Base-by-base conservation (phyloP, 2,329 filamentous ascomycete genomes). In the Laburnicola sp. region DNA sequence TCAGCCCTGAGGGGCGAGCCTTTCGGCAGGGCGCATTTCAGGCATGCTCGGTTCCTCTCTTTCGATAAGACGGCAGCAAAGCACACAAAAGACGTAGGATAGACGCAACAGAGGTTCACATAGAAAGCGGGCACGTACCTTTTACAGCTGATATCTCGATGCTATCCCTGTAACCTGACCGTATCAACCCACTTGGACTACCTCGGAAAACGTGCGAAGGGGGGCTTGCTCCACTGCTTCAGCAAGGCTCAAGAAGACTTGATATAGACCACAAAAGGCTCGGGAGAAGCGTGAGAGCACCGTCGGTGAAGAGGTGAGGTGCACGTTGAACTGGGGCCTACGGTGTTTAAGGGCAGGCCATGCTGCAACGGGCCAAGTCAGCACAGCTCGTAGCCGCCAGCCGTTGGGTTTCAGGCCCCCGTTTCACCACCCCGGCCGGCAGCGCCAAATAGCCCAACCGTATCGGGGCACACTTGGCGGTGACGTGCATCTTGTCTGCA, bases 381-480 rank as follows among this genome's bases (percentile, higher is more conserved):
- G 64, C 62, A 41, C 36, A 41, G 30, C 26, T 53, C 58, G 66
- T 64, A 68, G 67, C 57, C 69, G 66, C 67, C 66, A 59, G 68
- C 58, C 59, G 49, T 55, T 59, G 57, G 52, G 68, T 71, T 70
- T 69, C 68, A 71, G 58, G 50, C 58, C 60, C 43, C 61, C 60
- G 67, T 71, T 72, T 70, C 68, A 70, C 51, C 48, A 63, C 62
- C 68, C 66, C 64, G n/a, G n/a, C n/a, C n/a, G 62, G 65, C 63
- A 66, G 66, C 58, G 53, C 58, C 53, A 51, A 56, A 52, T 58
- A 53, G 57, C 54, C 49, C 50, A 56, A 53, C 37, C 34, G 32
- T 28, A 28, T 45, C 36, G 38, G n/a, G 48, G 38, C 30, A 53
- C 56, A 50, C 56, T 45, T 50, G 54, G 56, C 59, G 53, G 58